phyloP scores from a whole-genome alignment of 768 basidiomycete species.

The Podaxis mareebaensis region DNA sequence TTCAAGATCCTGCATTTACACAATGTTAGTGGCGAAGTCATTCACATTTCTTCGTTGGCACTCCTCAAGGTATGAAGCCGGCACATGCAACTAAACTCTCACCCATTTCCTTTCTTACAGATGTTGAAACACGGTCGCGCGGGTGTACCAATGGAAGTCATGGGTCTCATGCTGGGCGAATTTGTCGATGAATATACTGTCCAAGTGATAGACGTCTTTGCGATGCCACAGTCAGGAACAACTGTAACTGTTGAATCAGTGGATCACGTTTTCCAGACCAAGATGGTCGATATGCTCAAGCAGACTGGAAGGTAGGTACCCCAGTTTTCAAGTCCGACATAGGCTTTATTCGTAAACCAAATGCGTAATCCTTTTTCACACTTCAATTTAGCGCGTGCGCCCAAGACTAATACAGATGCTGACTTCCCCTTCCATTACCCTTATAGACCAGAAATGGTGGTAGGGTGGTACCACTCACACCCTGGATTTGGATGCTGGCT shows the following conservation, averaged over 20 bases:
- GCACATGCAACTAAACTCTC: not conserved
- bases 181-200: conserved; percentile 98
- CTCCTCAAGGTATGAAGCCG: conserved; percentile 73
- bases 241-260: conserved; percentile 98
- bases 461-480: conserved; percentile 99
- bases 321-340: conserved; percentile 15
- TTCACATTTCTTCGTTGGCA: conserved; percentile 97
- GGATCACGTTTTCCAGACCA: conserved; percentile 97
- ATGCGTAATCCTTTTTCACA: not conserved
- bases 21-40: conserved; percentile 76
- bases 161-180: conserved; percentile 97
- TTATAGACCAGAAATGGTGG: conserved; percentile 90
- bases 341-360: not conserved
- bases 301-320: conserved; percentile 88
- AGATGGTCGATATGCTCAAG: conserved; percentile 99
- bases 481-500: conserved; percentile 99
- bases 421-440: not conserved
- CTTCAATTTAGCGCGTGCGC: not conserved
- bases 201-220: conserved; percentile 95
- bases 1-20: not conserved
- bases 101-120: conserved; percentile 41
- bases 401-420: not conserved
- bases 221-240: conserved; percentile 98
- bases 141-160: conserved; percentile 99
- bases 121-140: conserved; percentile 99